A percentile compares a stretch with the other conserved stretches of the same genome.
Evolutionary conservation across 331 rosid species (phyloP).

Genomic region (Saraca asoca): DNA sequence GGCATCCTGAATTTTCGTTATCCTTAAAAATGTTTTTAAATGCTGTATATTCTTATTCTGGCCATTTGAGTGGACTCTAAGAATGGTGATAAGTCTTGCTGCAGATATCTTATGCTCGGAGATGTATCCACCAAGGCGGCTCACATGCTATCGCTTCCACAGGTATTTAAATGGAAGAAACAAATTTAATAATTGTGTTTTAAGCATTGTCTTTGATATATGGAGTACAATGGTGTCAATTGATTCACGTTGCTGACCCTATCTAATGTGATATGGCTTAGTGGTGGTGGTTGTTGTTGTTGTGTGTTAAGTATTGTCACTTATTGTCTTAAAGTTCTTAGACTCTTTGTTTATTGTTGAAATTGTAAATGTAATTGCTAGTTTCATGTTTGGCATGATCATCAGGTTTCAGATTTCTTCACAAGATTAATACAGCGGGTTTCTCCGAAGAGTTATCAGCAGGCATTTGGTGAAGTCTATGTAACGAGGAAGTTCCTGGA

Average conservation of each 20-base stretch:
- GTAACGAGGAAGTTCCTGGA: constrained; percentile 87
- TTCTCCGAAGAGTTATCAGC: constrained; percentile 95
- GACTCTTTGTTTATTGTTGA: constrained; percentile 3
- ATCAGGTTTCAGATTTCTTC: constrained; percentile 87
- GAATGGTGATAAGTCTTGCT: constrained; percentile 4
- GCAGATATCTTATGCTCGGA: constrained; percentile 83
- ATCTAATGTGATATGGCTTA: too few species aligned
- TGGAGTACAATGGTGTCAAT: background rate
- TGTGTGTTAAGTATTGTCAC: constrained; percentile 2
- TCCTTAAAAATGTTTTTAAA: too few species aligned
- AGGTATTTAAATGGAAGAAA: constrained; percentile 50
- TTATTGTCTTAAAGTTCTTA: background rate
- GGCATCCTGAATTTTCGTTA: too few species aligned
- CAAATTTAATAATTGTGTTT: background rate
- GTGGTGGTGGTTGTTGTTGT: background rate
- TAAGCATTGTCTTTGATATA: constrained; percentile 8
- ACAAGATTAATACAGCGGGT: constrained; percentile 92
- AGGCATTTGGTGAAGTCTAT: constrained; percentile 80
- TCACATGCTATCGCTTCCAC: constrained; percentile 77
- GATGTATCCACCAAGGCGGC: constrained; percentile 89
- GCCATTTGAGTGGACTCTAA: too few species aligned
- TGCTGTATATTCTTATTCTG: too few species aligned
- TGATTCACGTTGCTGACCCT: too few species aligned
- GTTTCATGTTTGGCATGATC: constrained; percentile 8
- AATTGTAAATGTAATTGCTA: constrained; percentile 3